Evolutionary conservation across 495 filamentous ascomycete genomes (phyloP).

Genomic region (Penicillium fimorum): DNA sequence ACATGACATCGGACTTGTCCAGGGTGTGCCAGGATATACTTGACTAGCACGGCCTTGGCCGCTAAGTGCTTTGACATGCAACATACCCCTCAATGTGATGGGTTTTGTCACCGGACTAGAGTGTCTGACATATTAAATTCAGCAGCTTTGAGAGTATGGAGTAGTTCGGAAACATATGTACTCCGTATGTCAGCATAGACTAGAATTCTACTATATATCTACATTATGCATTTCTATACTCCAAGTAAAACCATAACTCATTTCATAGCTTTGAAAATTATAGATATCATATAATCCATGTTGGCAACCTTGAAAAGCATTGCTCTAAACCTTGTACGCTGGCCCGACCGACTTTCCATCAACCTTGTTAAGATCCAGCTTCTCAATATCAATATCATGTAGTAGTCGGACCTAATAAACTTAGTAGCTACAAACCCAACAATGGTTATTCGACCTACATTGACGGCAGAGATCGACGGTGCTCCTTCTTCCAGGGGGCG

Average conservation of each 20-base stretch:
- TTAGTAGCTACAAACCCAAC: neutral
- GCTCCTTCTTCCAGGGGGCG: neutral
- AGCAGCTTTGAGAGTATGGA: no score
- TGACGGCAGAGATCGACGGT: neutral
- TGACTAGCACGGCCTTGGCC: neutral
- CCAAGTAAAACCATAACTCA: no score
- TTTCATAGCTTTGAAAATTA: no score
- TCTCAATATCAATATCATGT: neutral
- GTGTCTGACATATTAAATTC: neutral
- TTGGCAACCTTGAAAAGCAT: neutral
- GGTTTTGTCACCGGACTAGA: conserved; percentile 2
- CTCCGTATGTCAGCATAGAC: no score
- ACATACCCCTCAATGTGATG: conserved; percentile 7
- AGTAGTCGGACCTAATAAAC: neutral
- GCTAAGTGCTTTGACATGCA: conserved; percentile 8
- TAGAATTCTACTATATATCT: no score
- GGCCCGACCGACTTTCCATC: neutral
- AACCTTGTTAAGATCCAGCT: neutral
- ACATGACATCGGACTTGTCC: neutral
- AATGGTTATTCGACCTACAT: neutral
- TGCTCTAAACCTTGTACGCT: neutral
- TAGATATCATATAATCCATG: no score
- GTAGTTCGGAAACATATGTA: no score
- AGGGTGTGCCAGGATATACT: neutral
- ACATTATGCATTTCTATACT: no score